Percentiles rank a stretch among this genome's conserved stretches.
Conservation (phyloP, 768 basidiomycete species). For the Tricholomella constricta region DNA sequence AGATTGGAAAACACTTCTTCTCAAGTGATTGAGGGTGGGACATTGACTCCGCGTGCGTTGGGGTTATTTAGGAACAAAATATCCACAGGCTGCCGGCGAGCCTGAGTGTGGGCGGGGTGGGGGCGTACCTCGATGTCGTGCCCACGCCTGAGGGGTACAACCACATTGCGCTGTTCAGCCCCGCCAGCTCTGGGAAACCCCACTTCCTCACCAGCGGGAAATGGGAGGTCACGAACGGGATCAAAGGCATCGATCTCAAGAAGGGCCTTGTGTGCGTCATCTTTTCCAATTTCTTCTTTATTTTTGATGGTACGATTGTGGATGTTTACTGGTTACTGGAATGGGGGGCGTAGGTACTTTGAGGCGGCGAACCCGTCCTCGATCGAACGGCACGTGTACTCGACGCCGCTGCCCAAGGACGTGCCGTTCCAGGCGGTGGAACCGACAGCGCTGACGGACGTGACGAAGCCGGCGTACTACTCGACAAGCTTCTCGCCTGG, state of each 20-base stretch:
- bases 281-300: constrained; percentile 15
- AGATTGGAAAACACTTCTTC: no score
- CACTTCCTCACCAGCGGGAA: constrained; percentile 82
- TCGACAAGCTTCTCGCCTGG: constrained; percentile 78
- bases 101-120: constrained; percentile 42
- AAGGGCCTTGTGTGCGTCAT: constrained; percentile 78
- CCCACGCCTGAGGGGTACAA: constrained; percentile 82
- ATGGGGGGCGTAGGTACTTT: constrained; percentile 87
- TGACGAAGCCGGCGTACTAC: constrained; percentile 57
- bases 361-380: constrained; percentile 82
- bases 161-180: constrained; percentile 91
- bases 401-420: constrained; percentile 66
- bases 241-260: constrained; percentile 69
- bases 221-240: constrained; percentile 86
- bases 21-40: no score
- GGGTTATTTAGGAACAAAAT: constrained; percentile 60
- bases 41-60: no score
- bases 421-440: constrained; percentile 34
- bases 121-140: constrained; percentile 89
- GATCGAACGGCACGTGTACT: constrained; percentile 82
- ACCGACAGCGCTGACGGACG: constrained; percentile 56
- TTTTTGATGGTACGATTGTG: constrained; percentile 14
- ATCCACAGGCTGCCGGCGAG: constrained; percentile 57
- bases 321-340: no score
- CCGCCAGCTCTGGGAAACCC: constrained; percentile 67